Evolutionary conservation across 2,329 filamentous ascomycete species (phyloP).

Genomic region (Diaporthe capsici): DNA sequence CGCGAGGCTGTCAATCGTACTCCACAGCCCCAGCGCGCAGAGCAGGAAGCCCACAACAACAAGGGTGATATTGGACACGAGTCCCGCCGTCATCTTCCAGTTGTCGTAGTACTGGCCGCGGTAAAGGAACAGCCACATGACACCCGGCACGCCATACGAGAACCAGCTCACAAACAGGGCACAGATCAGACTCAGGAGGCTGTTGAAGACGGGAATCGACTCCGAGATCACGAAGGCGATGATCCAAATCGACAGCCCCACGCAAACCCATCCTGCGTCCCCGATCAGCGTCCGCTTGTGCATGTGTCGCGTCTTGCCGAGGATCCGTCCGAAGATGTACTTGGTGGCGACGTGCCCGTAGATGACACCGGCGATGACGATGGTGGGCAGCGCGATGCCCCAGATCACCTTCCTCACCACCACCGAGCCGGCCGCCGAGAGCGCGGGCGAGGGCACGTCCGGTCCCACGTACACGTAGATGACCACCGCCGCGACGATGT

Average conservation of each 20-base stretch:
- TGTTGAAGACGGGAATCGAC: slow-evolving; percentile 78
- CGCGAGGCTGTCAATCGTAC: slow-evolving; percentile 54
- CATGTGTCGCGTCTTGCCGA: slow-evolving; percentile 70
- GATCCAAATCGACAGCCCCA: slow-evolving; percentile 69
- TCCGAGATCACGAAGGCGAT: slow-evolving; percentile 78
- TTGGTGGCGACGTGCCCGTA: slow-evolving; percentile 77
- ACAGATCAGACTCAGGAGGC: slow-evolving; percentile 73
- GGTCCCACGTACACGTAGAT: slow-evolving; percentile 78
- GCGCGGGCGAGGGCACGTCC: slow-evolving; percentile 74
- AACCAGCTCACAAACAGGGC: slow-evolving; percentile 79
- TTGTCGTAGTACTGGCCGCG: slow-evolving; percentile 55
- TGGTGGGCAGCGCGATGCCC: slow-evolving; percentile 78
- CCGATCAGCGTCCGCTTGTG: slow-evolving; percentile 64
- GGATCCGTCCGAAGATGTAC: slow-evolving; percentile 75
- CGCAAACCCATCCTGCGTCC: slow-evolving; percentile 69
- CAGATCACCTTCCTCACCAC: slow-evolving; percentile 75
- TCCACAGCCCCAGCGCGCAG: slow-evolving; percentile 57
- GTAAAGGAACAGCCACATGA: slow-evolving; percentile 65
- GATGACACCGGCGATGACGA: slow-evolving; percentile 79
- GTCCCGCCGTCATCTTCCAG: slow-evolving; percentile 50
- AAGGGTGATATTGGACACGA: slow-evolving; percentile 51
- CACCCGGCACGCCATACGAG: slow-evolving; percentile 64
- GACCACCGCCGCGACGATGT: slow-evolving; percentile 74
- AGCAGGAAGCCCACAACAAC: slow-evolving; percentile 53
- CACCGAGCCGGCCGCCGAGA: slow-evolving; percentile 69